These are phyloP conservation scores for Colletotrichum sp. DNA, from an alignment of 2,329 filamentous ascomycete species.

Conservation along the genomic window DNA sequence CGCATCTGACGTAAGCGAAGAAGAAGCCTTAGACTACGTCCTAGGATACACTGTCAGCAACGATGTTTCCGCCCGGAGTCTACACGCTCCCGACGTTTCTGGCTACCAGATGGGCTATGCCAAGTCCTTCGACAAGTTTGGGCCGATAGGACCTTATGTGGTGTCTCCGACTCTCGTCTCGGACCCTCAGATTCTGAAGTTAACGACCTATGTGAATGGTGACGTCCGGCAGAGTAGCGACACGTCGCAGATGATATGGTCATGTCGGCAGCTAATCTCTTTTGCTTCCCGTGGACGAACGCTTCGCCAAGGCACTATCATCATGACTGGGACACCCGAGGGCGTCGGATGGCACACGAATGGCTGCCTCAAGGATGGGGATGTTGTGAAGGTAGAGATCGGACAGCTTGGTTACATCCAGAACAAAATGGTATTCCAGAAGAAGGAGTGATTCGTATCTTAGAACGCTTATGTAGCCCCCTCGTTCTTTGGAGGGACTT, in stretches of 20 bases:
- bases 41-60: slow-evolving; percentile 60
- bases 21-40: slow-evolving; percentile 45
- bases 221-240: slow-evolving; percentile 47
- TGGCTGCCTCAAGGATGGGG: not conserved
- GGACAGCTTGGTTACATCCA: not conserved
- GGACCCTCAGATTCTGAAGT: slow-evolving; percentile 45
- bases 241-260: not conserved
- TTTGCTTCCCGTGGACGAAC: slow-evolving; percentile 32
- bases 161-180: slow-evolving; percentile 43
- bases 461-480: not conserved
- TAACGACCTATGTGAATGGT: slow-evolving; percentile 53
- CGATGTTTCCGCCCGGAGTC: slow-evolving; percentile 57
- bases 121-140: slow-evolving; percentile 62
- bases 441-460: not conserved
- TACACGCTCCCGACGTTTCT: slow-evolving; percentile 52
- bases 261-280: slow-evolving; percentile 27
- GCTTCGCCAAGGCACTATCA: slow-evolving; percentile 42
- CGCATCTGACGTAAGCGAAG: slow-evolving; percentile 46
- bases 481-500: not conserved
- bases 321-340: slow-evolving; percentile 50
- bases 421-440: not conserved
- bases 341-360: slow-evolving; percentile 25
- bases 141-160: slow-evolving; percentile 51
- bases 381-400: not conserved
- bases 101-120: slow-evolving; percentile 60